These are phyloP conservation scores for Rutstroemia sp. DNA, from an alignment of 2,329 filamentous ascomycete genomes.

Conservation along the genomic window DNA sequence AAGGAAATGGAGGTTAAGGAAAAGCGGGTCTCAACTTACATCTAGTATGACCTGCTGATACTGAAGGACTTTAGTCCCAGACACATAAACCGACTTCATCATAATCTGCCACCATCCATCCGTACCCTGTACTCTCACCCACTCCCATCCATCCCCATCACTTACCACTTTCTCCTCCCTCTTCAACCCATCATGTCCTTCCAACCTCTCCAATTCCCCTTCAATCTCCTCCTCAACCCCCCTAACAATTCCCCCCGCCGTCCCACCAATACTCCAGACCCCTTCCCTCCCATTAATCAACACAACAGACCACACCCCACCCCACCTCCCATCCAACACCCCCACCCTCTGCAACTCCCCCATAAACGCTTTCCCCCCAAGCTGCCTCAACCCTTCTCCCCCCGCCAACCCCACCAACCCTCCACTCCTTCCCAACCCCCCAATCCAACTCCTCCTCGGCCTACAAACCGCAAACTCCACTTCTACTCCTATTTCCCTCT, in stretches of 20 bases:
- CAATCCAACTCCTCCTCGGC: conserved; percentile 17
- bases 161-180: background rate
- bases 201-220: background rate
- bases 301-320: conserved; percentile 18
- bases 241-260: conserved; percentile 8
- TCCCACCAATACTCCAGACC: conserved; percentile 19
- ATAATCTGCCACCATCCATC: conserved; percentile 22
- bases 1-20: background rate
- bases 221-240: conserved; percentile 6
- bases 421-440: background rate
- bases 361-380: conserved; percentile 6
- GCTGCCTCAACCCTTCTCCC: conserved; percentile 7
- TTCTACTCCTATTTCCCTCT: conserved; percentile 9
- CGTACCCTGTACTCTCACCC: conserved; percentile 19
- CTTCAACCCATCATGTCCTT: conserved; percentile 1
- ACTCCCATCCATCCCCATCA: conserved; percentile 15
- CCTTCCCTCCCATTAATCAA: conserved; percentile 18
- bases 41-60: conserved; percentile 19
- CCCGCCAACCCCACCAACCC: conserved; percentile 13
- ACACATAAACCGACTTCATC: conserved; percentile 17
- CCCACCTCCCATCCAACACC: conserved; percentile 7
- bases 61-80: conserved; percentile 14
- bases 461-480: conserved; percentile 20
- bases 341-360: conserved; percentile 15
- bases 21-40: background rate